Evolutionary conservation across 306 rosid genomes (phyloP).

Genomic region (Urtica urens): DNA sequence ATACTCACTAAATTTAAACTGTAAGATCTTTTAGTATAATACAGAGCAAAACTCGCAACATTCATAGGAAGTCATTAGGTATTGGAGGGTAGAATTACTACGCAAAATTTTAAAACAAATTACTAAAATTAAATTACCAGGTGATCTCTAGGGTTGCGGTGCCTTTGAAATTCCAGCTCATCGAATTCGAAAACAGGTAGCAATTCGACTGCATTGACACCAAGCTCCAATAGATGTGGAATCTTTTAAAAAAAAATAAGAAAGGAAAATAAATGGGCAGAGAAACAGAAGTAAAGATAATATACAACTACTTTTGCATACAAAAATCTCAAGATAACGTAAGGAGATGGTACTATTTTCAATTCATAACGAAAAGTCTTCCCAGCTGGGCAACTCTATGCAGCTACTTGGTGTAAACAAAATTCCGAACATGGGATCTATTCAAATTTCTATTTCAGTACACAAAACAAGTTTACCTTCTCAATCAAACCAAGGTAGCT

Average conservation of each 20-base stretch:
- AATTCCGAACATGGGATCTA: too few relatives aligned
- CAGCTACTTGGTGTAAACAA: too few relatives aligned
- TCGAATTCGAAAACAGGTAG: constrained; percentile 89
- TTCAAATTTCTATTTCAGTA: neutral
- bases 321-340: too few relatives aligned
- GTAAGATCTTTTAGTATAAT: too few relatives aligned
- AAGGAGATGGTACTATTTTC: too few relatives aligned
- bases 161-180: constrained; percentile 85
- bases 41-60: too few relatives aligned
- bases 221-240: constrained; percentile 93
- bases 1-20: too few relatives aligned
- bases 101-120: neutral
- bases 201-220: constrained; percentile 87
- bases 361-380: neutral
- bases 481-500: constrained; percentile 91
- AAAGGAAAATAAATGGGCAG: constrained; percentile 5
- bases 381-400: too few relatives aligned
- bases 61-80: too few relatives aligned
- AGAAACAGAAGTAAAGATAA: too few relatives aligned
- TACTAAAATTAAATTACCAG: constrained; percentile 46
- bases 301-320: too few relatives aligned
- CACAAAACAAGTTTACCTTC: constrained; percentile 48
- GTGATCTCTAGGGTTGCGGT: constrained; percentile 86
- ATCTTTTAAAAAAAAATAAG: constrained; percentile 38
- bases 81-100: neutral